Conservation (phyloP, 257 asterid genomes). For the Primulina eburnea region DNA sequence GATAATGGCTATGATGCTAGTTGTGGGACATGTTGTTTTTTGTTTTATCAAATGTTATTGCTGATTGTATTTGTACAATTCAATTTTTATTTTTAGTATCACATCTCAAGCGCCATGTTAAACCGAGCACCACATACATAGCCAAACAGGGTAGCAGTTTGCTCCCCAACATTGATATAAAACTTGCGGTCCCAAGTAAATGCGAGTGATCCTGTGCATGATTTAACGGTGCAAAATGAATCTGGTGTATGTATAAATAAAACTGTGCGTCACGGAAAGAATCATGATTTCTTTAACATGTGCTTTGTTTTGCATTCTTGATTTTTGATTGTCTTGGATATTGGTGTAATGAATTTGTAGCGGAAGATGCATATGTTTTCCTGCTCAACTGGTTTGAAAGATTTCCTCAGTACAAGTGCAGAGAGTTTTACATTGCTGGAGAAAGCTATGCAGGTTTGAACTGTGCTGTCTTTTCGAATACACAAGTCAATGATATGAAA, state of each 20-base stretch:
- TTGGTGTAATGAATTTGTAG: constrained; percentile 44
- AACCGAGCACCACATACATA: neutral
- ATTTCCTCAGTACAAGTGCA: constrained; percentile 91
- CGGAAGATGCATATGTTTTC: constrained; percentile 81
- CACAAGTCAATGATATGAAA: neutral
- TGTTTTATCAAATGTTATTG: neutral
- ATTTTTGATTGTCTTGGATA: constrained; percentile 21
- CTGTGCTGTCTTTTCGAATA: neutral
- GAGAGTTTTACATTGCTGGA: constrained; percentile 89
- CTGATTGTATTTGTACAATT: neutral
- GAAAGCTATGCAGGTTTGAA: constrained; percentile 91
- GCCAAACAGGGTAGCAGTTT: neutral
- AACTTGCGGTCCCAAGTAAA: neutral
- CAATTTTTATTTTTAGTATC: neutral
- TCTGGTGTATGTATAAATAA: neutral
- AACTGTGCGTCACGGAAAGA: neutral
- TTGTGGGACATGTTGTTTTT: no score
- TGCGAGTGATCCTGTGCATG: neutral
- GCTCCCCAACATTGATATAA: neutral
- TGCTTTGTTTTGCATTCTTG: constrained; percentile 13
- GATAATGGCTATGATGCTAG: neutral
- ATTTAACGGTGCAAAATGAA: neutral
- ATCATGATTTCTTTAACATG: neutral
- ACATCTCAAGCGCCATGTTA: neutral
- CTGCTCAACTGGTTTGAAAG: constrained; percentile 88